Base-by-base conservation (phyloP, 2,329 filamentous ascomycete genomes). In the Fusarium sp. region DNA sequence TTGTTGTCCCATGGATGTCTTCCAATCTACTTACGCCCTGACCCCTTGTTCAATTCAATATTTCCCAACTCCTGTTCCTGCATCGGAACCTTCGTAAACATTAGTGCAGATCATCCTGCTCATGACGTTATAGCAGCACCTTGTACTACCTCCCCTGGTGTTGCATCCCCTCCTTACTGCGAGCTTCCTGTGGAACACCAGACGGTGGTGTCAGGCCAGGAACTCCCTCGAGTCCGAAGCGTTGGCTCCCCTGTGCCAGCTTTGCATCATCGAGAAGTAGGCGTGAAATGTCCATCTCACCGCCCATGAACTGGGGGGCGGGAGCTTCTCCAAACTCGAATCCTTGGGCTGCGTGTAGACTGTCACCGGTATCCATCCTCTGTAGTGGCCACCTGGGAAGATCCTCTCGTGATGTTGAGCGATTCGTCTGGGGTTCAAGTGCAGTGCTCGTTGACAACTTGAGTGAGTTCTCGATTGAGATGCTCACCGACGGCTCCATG, bases 241-340 rank as follows among this genome's bases (percentile, higher is more conserved):
- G 77, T 30, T 76, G 62, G 40, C 69, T 74, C 22, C 71, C 57
- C 52, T 77, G 80, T 10, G 69, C 65, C 4, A 80, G 65, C 66
- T 83, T 83, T 5, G 82, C 81, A 70, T 90, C 89, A 63, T 91
- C 88, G n/a, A 91, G 83, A 3, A 91, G 79, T 2, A 92, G 83
- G 14, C 90, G 86, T 17, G 89, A 89, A 54, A 91, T 90, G 61
- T 90, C 90, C 90, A 91, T 91, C 78, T 91, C 90, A 17, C 88
- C 86, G 4, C 84, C 84, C 56, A 85, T 79, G 63, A 85, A 82
- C 4, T 86, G 83, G 4, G 83, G 77, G 5, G 80, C 78, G 11
- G 82, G 77, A 7, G 79, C 75, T 50, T 88, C 87, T 40, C 79
- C 80, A 81, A 87, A 86, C 45, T 89, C 87, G 33, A 87, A 83